phyloP scores from a whole-genome alignment of 1,284 basidiomycete genomes.

The Tylopilus sp. region DNA sequence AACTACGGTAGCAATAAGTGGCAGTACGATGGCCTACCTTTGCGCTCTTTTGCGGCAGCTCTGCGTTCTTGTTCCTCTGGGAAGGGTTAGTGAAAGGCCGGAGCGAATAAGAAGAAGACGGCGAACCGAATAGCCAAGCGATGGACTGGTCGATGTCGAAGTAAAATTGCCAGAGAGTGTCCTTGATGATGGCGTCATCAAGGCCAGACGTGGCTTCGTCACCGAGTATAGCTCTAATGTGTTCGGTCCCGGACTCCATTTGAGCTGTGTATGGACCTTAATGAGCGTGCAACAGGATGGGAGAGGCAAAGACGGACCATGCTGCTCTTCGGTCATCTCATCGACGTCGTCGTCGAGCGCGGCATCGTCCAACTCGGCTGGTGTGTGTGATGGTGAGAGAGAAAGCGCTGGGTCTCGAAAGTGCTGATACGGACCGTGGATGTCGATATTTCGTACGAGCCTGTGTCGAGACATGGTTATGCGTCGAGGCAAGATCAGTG shows the following conservation, averaged over 20 bases:
- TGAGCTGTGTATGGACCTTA: slow-evolving; percentile 50
- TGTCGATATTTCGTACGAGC: slow-evolving; percentile 84
- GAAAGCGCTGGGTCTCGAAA: neutral
- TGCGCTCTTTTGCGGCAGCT: slow-evolving; percentile 62
- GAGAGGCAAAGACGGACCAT: slow-evolving; percentile 44
- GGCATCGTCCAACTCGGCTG: slow-evolving; percentile 78
- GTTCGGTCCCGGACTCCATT: slow-evolving; percentile 68
- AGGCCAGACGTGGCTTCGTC: slow-evolving; percentile 64
- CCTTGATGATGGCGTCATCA: slow-evolving; percentile 74
- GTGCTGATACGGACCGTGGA: slow-evolving; percentile 60
- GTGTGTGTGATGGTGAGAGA: slow-evolving; percentile 1
- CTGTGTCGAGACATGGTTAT: slow-evolving; percentile 82
- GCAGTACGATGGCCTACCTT: slow-evolving; percentile 65
- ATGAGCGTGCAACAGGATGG: neutral
- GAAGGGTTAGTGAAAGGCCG: neutral
- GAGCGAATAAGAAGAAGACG: neutral
- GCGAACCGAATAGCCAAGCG: slow-evolving; percentile 68
- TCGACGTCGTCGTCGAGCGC: slow-evolving; percentile 69
- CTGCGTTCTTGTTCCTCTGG: slow-evolving; percentile 62
- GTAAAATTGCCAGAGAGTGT: slow-evolving; percentile 85
- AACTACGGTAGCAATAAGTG: slow-evolving; percentile 30
- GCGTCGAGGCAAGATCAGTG: neutral
- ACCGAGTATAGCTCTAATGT: slow-evolving; percentile 69
- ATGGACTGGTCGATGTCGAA: slow-evolving; percentile 84
- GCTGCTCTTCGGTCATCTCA: slow-evolving; percentile 69